phyloP scores from a whole-genome alignment of 306 rosid genomes.

The Dryas alaskensis region DNA sequence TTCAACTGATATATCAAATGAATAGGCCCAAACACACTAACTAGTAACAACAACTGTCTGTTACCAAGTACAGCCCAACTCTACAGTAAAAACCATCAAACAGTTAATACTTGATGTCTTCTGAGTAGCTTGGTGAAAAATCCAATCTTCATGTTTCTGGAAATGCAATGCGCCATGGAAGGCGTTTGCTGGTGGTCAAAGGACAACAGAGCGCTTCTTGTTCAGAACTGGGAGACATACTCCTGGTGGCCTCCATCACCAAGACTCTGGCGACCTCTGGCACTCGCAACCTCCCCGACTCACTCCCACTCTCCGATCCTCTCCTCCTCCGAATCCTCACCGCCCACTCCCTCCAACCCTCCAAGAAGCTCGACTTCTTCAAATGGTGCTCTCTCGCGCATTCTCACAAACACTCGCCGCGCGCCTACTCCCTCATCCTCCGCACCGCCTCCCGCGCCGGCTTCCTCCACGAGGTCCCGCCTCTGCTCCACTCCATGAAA shows the following conservation, averaged over 20 bases:
- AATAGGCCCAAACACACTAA: not conserved
- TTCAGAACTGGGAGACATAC: constrained; percentile 40
- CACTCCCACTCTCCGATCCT: constrained; percentile 48
- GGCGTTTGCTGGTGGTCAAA: constrained; percentile 19
- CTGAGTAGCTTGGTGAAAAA: not conserved
- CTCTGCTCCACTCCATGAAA: constrained; percentile 47
- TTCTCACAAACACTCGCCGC: constrained; percentile 29
- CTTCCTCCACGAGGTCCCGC: constrained; percentile 46
- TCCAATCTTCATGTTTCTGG: not conserved
- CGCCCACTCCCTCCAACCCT: constrained; percentile 47
- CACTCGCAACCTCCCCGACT: constrained; percentile 45
- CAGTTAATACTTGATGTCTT: not conserved
- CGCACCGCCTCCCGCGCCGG: constrained; percentile 42
- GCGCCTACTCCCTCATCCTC: constrained; percentile 51
- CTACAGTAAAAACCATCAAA: not conserved
- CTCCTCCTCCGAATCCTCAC: constrained; percentile 56
- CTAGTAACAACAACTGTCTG: not conserved
- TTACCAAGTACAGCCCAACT: not conserved
- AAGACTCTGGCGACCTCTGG: constrained; percentile 55
- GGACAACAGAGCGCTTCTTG: constrained; percentile 17
- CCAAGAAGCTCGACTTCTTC: constrained; percentile 68
- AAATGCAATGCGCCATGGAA: constrained; percentile 50
- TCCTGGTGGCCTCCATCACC: constrained; percentile 59
- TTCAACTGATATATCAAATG: not conserved
- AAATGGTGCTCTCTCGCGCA: constrained; percentile 45